A percentile compares a stretch with the other conserved stretches of the same genome.
Evolutionary conservation across 2,329 filamentous ascomycete genomes (phyloP).

Genomic region (Fusarium sp.): DNA sequence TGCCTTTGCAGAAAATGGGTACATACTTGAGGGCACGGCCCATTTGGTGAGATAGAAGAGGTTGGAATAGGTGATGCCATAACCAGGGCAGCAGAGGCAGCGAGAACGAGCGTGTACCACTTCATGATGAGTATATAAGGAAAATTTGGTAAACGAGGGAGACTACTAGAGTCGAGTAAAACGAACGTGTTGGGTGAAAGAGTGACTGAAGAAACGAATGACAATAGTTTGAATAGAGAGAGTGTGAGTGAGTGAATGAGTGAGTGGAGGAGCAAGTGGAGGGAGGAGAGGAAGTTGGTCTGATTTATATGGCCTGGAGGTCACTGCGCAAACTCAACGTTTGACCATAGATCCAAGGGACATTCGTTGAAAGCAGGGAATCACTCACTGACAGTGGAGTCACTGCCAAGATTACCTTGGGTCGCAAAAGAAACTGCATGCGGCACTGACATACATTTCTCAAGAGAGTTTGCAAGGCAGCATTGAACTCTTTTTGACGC

Average conservation of each 20-base stretch:
- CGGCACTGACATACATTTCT: background rate
- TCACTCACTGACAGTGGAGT: background rate
- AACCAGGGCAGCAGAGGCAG: constrained; percentile 20
- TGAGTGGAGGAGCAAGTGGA: background rate
- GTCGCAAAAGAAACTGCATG: background rate
- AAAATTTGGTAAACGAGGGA: background rate
- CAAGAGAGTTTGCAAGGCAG: background rate
- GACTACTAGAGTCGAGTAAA: background rate
- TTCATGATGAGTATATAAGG: constrained; percentile 29
- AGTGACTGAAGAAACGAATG: constrained; percentile 8
- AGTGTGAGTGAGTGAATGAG: background rate
- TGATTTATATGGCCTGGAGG: constrained; percentile 4
- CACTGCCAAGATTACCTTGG: constrained; percentile 4
- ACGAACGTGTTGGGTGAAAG: background rate
- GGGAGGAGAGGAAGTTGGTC: background rate
- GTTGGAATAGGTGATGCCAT: constrained; percentile 26
- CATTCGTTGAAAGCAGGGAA: background rate
- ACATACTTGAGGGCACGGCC: constrained; percentile 50
- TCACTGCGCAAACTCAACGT: background rate
- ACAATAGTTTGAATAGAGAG: background rate
- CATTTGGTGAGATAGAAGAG: constrained; percentile 46
- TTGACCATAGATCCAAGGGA: background rate
- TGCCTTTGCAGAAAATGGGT: background rate
- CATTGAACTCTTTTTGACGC: background rate
- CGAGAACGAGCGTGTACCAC: constrained; percentile 31